Evolutionary conservation across 192 early-diverging fungal species (phyloP).

Genomic region (Umbelopsis ramanniana): DNA sequence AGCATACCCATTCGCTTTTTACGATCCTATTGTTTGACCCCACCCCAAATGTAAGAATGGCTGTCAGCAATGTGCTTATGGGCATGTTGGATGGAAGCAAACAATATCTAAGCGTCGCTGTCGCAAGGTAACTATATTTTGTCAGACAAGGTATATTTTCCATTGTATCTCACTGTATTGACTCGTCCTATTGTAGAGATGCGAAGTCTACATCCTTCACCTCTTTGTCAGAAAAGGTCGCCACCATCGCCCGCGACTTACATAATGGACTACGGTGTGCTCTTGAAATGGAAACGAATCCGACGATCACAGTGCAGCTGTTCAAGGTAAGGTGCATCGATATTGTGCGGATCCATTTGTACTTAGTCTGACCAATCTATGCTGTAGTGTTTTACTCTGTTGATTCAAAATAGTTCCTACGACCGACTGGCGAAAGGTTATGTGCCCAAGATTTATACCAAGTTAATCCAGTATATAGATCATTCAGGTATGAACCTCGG

Average conservation of each 20-base stretch:
- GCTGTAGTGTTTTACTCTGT: slow-evolving; percentile 1
- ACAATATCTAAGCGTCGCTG: slow-evolving; percentile 56
- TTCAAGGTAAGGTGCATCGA: slow-evolving; percentile 33
- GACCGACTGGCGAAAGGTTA: slow-evolving; percentile 43
- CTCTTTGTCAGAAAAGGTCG: slow-evolving; percentile 47
- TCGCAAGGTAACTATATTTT: slow-evolving; percentile 44
- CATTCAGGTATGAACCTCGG: slow-evolving; percentile 9
- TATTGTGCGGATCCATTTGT: background rate
- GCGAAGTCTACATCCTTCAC: slow-evolving; percentile 51
- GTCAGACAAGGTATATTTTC: background rate
- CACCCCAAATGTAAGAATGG: slow-evolving; percentile 44
- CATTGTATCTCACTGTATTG: background rate
- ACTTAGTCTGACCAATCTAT: background rate
- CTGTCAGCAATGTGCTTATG: slow-evolving; percentile 48
- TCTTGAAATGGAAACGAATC: slow-evolving; percentile 30
- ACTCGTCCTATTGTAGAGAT: slow-evolving; percentile 14
- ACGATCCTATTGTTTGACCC: slow-evolving; percentile 54
- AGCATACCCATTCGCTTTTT: slow-evolving; percentile 50
- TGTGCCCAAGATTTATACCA: slow-evolving; percentile 36
- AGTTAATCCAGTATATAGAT: background rate
- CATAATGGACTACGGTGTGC: slow-evolving; percentile 42
- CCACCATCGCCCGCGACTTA: slow-evolving; percentile 40
- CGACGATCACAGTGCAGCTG: slow-evolving; percentile 27
- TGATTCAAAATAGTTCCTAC: slow-evolving; percentile 44
- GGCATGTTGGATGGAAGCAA: slow-evolving; percentile 56